Percentiles rank a stretch among this genome's conserved stretches.
Evolutionary conservation across 176 grass and related monocot species (phyloP).

Genomic region (Juncus effusus): DNA sequence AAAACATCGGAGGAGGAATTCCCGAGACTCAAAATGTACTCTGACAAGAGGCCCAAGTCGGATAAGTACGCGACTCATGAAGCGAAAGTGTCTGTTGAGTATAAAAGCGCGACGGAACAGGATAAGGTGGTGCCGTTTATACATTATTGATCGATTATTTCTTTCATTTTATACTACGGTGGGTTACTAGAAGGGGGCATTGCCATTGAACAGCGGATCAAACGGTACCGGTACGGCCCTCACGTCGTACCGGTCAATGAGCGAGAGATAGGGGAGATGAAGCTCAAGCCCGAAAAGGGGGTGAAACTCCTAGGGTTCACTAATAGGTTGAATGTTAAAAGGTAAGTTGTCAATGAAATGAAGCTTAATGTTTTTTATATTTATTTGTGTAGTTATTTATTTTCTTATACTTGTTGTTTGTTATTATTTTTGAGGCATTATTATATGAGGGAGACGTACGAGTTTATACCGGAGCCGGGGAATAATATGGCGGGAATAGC

Average conservation of each 20-base stretch:
- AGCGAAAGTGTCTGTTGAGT: slow-evolving; percentile 82
- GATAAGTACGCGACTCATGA: slow-evolving; percentile 79
- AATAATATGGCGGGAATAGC: slow-evolving; percentile 59
- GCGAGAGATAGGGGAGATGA: slow-evolving; percentile 73
- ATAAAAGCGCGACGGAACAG: slow-evolving; percentile 68
- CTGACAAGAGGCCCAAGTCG: slow-evolving; percentile 66
- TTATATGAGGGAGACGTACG: slow-evolving; percentile 86
- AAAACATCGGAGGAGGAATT: slow-evolving; percentile 95
- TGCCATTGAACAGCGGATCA: slow-evolving; percentile 99
- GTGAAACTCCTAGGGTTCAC: slow-evolving; percentile 93
- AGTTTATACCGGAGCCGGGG: slow-evolving; percentile 83
- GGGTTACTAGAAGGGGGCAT: too few relatives aligned
- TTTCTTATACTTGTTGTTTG: slow-evolving; percentile 30
- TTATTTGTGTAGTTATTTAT: too few relatives aligned
- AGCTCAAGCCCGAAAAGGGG: slow-evolving; percentile 89
- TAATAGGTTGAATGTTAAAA: slow-evolving; percentile 52
- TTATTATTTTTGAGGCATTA: slow-evolving; percentile 44
- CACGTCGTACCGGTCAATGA: slow-evolving; percentile 83
- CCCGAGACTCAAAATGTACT: slow-evolving; percentile 80
- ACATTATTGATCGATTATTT: too few relatives aligned
- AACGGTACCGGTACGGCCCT: slow-evolving; percentile 92
- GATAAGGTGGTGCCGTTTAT: slow-evolving; percentile 70
- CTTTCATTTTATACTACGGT: too few relatives aligned
- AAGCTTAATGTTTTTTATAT: too few relatives aligned
- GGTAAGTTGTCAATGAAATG: slow-evolving; percentile 37